Conservation (phyloP, 805 yeast species). For the Tetrapisispora nanseiensis region DNA sequence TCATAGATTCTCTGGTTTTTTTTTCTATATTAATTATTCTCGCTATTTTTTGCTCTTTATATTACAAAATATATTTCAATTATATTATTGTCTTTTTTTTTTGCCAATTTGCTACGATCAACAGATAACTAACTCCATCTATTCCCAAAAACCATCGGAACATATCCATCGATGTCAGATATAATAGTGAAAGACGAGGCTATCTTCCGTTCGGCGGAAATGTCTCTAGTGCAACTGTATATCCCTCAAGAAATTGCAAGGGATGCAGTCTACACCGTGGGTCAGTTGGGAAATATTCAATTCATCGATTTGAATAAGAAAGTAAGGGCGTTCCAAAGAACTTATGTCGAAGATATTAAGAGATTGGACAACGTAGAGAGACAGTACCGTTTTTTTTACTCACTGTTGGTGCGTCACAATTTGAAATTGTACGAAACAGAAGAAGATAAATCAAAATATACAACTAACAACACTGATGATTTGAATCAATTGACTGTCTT, state of each 20-base stretch:
- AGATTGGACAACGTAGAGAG: slow-evolving; percentile 79
- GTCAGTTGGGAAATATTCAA: slow-evolving; percentile 78
- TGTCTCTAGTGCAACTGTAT: slow-evolving; percentile 87
- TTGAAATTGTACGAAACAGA: slow-evolving; percentile 29
- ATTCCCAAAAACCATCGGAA: not conserved
- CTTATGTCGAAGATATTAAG: slow-evolving; percentile 82
- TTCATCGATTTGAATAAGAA: slow-evolving; percentile 80
- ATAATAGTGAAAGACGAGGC: slow-evolving; percentile 26
- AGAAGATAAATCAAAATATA: not conserved
- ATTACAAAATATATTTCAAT: too few species aligned
- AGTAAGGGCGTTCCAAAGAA: slow-evolving; percentile 77
- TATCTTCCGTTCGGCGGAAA: slow-evolving; percentile 78
- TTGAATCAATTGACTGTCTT: slow-evolving; percentile 21
- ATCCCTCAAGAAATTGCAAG: slow-evolving; percentile 85
- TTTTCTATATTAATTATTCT: too few species aligned
- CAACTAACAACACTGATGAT: not conserved
- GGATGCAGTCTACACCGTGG: slow-evolving; percentile 76
- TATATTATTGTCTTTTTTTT: too few species aligned
- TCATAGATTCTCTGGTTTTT: too few species aligned
- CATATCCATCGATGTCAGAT: too few species aligned
- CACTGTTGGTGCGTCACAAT: slow-evolving; percentile 41
- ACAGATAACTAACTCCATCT: not conserved
- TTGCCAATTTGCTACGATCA: not conserved
- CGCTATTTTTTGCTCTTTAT: too few species aligned
- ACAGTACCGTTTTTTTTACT: slow-evolving; percentile 53